A percentile compares a stretch with the other conserved stretches of the same genome.
Conservation (phyloP, 225 moss, liverwort and hornwort species). For the Bryoerythrophyllum caledonicum region DNA sequence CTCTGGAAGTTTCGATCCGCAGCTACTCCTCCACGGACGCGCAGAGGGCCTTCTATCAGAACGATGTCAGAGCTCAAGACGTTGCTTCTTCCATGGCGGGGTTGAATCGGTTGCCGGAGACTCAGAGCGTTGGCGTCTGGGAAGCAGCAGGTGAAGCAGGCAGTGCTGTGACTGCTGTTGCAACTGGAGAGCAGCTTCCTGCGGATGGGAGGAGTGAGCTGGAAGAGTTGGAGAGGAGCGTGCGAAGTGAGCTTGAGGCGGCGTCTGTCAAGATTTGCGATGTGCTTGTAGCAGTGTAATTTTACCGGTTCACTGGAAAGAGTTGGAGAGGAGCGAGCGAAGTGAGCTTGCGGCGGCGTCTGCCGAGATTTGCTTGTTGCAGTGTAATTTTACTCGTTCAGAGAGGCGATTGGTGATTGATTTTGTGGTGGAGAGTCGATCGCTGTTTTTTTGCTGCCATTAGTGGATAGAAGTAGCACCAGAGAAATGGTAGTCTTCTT, state of each 20-base stretch:
- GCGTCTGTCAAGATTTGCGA: conserved; percentile 39
- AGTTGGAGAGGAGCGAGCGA: conserved; percentile 48
- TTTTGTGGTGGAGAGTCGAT: not conserved
- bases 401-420: not conserved
- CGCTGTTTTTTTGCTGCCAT: not conserved
- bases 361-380: conserved; percentile 40
- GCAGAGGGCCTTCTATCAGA: conserved; percentile 54
- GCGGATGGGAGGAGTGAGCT: conserved; percentile 28
- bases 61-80: conserved; percentile 13
- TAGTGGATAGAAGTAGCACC: not conserved
- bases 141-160: conserved; percentile 8
- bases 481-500: not conserved
- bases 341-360: conserved; percentile 37
- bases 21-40: conserved; percentile 64
- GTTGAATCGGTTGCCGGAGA: conserved; percentile 33
- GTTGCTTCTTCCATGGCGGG: conserved; percentile 31
- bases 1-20: conserved; percentile 43
- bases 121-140: conserved; percentile 28
- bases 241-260: conserved; percentile 40
- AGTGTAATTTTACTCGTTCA: too few relatives aligned
- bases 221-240: conserved; percentile 46
- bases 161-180: not conserved
- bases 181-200: conserved; percentile 13
- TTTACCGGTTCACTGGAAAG: too few relatives aligned
- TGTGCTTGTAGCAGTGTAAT: conserved; percentile 26